Base-by-base conservation (phyloP, 2,329 filamentous ascomycete species). In the Macrophomina pseudophaseolina region DNA sequence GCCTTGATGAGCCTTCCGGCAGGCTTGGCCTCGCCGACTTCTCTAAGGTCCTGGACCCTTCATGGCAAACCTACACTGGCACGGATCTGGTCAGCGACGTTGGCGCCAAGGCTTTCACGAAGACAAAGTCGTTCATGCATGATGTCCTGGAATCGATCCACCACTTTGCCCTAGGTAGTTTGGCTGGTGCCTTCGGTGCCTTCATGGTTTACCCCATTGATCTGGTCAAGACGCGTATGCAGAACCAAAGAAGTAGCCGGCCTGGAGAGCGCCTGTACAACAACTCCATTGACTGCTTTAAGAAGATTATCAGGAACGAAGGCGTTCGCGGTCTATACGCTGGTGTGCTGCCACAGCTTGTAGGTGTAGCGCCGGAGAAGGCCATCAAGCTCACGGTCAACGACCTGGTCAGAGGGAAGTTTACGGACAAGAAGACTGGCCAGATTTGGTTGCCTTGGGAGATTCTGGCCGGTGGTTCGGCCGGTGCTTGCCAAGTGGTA, bases 191-290 rank as follows among this genome's bases (percentile, higher is more conserved):
- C 9, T 99, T 99, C 76, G 95, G 95, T 78, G 95, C 95, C 12
- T 98, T 99, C 79, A 97, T 99, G 93, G 95, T 99, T 64, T 99
- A 99, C 79, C 95, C 95, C 30, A 98, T 99, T 76, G 95, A 99
- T 82, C 83, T 99, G 69, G 95, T 99, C 79, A 99, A 99, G 87
- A 99, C 95, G 1, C 90, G 95, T 68, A 91, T 99, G 89, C 95
- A 99, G 81, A 99, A 99, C 83, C 95, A 99, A 84, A 88, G 95
- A 71, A 89, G 88, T 62, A 88, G 87, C 4, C 88, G 90, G 60
- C 92, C 94, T 0, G 95, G 95, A 66, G 90, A 97, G 79, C 85
- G 91, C 69, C 82, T 98, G 69, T 99, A 99, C 83, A 97, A 97
- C 81, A 99, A 99, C 85, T 98, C 94, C 54, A 81, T 97, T 70